These are phyloP conservation scores for Steccherinum ochraceum DNA, from an alignment of 768 basidiomycete species.

Conservation along the genomic window DNA sequence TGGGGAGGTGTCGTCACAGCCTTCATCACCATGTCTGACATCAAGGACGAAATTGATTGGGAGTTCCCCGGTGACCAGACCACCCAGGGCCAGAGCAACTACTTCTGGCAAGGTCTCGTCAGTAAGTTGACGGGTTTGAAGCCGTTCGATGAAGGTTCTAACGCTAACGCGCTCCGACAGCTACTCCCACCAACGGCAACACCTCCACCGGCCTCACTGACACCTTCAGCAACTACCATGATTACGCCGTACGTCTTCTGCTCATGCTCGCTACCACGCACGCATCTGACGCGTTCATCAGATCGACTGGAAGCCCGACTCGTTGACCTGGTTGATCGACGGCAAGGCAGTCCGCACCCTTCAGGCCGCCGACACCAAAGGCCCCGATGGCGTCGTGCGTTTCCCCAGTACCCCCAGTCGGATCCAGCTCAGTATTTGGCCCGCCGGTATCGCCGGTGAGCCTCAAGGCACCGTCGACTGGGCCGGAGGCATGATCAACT, in stretches of 20 bases:
- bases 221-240: slow-evolving; percentile 67
- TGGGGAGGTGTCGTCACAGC: slow-evolving; percentile 83
- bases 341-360: slow-evolving; percentile 66
- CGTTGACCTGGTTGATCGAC: slow-evolving; percentile 64
- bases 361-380: slow-evolving; percentile 49
- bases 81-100: slow-evolving; percentile 70
- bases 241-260: slow-evolving; percentile 62
- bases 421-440: slow-evolving; percentile 77
- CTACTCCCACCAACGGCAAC: slow-evolving; percentile 42
- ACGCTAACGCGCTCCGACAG: slow-evolving; percentile 20
- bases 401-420: slow-evolving; percentile 79
- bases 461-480: slow-evolving; percentile 70
- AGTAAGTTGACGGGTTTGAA: too few species aligned
- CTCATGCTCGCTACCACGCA: too few species aligned
- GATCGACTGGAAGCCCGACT: slow-evolving; percentile 77
- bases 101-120: slow-evolving; percentile 70
- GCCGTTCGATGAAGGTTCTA: neutral
- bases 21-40: slow-evolving; percentile 74
- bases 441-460: slow-evolving; percentile 61
- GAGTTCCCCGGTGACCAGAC: slow-evolving; percentile 67
- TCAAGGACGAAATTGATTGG: slow-evolving; percentile 88
- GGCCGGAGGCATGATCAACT: slow-evolving; percentile 81
- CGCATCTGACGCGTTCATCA: too few species aligned
- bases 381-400: slow-evolving; percentile 46
- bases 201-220: slow-evolving; percentile 46